phyloP scores from a whole-genome alignment of 2,329 filamentous ascomycete genomes.

The Grosmannia serpens region DNA sequence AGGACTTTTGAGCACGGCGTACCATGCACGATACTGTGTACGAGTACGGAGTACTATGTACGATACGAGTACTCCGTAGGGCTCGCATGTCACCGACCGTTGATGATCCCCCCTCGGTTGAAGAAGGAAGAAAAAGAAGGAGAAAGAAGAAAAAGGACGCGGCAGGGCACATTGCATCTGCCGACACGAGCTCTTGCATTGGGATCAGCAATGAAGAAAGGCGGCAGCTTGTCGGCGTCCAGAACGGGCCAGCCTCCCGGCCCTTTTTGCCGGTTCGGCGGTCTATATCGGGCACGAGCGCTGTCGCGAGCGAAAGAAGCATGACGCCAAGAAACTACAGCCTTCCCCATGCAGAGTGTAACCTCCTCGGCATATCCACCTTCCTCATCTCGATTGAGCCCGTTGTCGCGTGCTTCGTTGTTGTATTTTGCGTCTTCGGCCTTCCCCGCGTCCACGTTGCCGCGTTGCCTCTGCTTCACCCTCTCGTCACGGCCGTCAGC shows the following conservation, averaged over 20 bases:
- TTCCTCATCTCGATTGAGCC: not conserved
- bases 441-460: not conserved
- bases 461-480: not conserved
- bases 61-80: not conserved
- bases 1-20: no score
- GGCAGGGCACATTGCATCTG: not conserved
- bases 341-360: not conserved
- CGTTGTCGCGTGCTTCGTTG: not conserved
- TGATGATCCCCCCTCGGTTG: not conserved
- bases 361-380: not conserved
- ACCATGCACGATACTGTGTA: no score
- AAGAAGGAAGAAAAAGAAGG: not conserved
- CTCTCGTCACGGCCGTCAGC: not conserved
- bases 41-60: no score
- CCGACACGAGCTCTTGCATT: not conserved
- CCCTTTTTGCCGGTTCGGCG: not conserved
- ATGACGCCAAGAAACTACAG: not conserved
- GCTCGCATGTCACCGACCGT: not conserved
- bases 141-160: not conserved
- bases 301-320: not conserved
- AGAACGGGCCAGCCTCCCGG: not conserved
- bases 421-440: not conserved
- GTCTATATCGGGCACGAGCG: not conserved
- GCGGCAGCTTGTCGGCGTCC: no score
- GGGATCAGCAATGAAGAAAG: not conserved